Base-by-base conservation (phyloP, 805 yeast species). In the Cyberlindnera meyerae region DNA sequence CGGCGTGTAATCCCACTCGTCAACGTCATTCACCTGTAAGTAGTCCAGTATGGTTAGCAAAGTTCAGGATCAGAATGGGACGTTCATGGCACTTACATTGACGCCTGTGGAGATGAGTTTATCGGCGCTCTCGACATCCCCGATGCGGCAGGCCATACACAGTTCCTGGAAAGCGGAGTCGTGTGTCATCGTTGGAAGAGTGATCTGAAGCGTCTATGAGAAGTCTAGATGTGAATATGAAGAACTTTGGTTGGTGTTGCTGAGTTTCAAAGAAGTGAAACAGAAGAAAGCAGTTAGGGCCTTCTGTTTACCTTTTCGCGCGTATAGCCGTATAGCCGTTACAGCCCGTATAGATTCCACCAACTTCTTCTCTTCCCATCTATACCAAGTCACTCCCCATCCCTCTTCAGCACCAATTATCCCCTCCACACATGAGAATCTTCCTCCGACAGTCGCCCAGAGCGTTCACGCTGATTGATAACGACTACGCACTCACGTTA, bases 1-100 rank as follows among this genome's bases (percentile, higher is more conserved):
- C 1, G 95, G 93, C 3, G 88, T 72, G 51, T 81, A 77, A 54
- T 84, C 84, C 72, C 80, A 83, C 44, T 72, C 75, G 53, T 84
- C 94, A 24, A 75, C 73, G 36, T 62, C 55, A 38, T 63, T 63
- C 18, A 45, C 44, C 48, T 46, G 21, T 11, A 14, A 15, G 18
- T 39, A 26, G 30, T 28, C 18, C 14, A 8, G 11, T 4, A 30
- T 9, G 8, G 3, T 11, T 16, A 9, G 17, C 30, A 11, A 12
- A 8, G 6, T 12, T 24, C 11, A n/a, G n/a, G n/a, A n/a, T n/a
- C n/a, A n/a, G n/a, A n/a, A n/a, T n/a, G n/a, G n/a, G n/a, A n/a
- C n/a, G n/a, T n/a, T 6, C 8, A 8, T 14, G 14, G 11, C 15
- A 27, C 66, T 37, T 34, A 62, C 66, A 39, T 74, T 63, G 11